Conservation (phyloP, 306 rosid species). For the Pyrus bretschneideri region DNA sequence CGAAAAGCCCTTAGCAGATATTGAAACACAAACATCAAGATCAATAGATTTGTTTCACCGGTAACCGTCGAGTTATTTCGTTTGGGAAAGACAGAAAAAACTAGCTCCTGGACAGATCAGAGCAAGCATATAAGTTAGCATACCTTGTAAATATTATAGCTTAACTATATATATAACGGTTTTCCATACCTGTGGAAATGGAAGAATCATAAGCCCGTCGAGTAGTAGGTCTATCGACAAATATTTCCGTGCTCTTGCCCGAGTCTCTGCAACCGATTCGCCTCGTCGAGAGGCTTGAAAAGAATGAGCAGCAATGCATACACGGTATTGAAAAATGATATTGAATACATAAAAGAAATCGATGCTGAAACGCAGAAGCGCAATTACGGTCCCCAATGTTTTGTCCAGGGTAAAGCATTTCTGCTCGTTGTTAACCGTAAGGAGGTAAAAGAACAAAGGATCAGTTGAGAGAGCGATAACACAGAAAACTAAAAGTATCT, state of each 20-base stretch:
- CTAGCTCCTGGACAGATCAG: conserved; percentile 14
- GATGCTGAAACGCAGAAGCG: neutral
- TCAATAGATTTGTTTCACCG: neutral
- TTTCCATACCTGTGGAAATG: conserved; percentile 15
- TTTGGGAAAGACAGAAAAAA: neutral
- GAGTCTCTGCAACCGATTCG: neutral
- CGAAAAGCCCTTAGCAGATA: conserved; percentile 21
- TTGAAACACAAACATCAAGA: neutral
- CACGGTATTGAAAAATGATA: neutral
- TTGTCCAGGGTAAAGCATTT: conserved; percentile 24
- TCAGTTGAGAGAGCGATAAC: conserved; percentile 22
- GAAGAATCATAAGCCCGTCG: conserved; percentile 8
- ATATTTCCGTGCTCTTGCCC: neutral
- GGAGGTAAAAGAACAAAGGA: conserved; percentile 33
- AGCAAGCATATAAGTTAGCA: neutral
- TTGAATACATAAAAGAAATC: neutral
- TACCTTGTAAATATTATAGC: neutral
- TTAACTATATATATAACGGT: neutral
- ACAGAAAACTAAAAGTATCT: conserved; percentile 19
- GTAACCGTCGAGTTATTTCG: neutral
- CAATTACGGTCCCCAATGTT: neutral
- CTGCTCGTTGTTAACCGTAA: conserved; percentile 4
- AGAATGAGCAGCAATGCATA: neutral
- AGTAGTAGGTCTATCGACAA: neutral
- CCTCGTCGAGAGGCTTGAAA: neutral